Conservation (phyloP, 139 green algal species). For the Tetratostichococcus sp. region DNA sequence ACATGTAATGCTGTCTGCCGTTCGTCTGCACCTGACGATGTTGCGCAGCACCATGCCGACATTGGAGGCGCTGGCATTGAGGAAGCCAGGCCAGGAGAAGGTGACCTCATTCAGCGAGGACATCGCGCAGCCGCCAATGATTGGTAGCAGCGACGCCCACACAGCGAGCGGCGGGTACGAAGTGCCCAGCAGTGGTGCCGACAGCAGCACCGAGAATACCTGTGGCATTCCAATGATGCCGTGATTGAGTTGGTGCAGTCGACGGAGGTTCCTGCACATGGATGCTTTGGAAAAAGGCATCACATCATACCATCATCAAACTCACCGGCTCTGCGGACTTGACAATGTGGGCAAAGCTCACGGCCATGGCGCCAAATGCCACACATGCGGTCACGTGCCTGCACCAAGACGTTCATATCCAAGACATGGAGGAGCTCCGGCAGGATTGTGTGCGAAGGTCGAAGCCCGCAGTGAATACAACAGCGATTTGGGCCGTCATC, state of each 20-base stretch:
- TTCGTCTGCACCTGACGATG: too few species aligned
- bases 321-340: constrained; percentile 45
- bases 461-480: too few species aligned
- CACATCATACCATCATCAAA: not conserved
- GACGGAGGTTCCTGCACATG: too few species aligned
- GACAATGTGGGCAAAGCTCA: constrained; percentile 80
- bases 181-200: constrained; percentile 59
- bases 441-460: too few species aligned
- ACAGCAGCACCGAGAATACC: constrained; percentile 73
- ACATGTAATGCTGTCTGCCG: too few species aligned
- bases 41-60: constrained; percentile 73
- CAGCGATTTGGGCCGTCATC: too few species aligned
- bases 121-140: constrained; percentile 73
- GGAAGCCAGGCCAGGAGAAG: constrained; percentile 81
- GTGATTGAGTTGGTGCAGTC: too few species aligned
- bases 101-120: constrained; percentile 84
- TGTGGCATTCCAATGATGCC: not conserved
- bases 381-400: constrained; percentile 70
- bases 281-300: not conserved
- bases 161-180: constrained; percentile 52
- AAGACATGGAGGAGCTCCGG: too few species aligned
- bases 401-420: constrained; percentile 14
- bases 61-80: constrained; percentile 87
- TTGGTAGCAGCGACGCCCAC: constrained; percentile 77
- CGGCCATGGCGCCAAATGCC: constrained; percentile 78